phyloP scores from a whole-genome alignment of 2,329 filamentous ascomycete species.

The Leptographium procerum region DNA sequence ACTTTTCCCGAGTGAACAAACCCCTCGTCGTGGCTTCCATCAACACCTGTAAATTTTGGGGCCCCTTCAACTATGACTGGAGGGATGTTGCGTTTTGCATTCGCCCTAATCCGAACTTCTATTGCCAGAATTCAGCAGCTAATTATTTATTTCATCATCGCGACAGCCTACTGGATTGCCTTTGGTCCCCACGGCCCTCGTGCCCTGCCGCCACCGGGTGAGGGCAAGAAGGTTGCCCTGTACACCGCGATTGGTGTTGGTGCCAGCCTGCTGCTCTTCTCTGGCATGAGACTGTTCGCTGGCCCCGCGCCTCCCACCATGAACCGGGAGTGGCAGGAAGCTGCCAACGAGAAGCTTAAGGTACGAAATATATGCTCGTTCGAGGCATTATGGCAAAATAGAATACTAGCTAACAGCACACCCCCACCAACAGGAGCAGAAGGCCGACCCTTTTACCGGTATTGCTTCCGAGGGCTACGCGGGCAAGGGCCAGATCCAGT shows the following conservation, averaged over 20 bases:
- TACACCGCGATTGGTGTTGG: conserved; percentile 60
- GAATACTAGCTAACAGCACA: conserved; percentile 3
- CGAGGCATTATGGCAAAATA: background rate
- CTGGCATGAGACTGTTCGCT: conserved; percentile 58
- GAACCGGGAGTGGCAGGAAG: conserved; percentile 96
- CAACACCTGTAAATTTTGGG: background rate
- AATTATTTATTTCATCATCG: background rate
- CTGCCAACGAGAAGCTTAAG: conserved; percentile 85
- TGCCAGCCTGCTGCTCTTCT: conserved; percentile 61
- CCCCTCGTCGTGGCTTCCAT: background rate
- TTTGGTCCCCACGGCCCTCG: conserved; percentile 95
- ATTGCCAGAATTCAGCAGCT: background rate
- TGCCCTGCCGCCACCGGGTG: conserved; percentile 69
- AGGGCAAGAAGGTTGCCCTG: conserved; percentile 66
- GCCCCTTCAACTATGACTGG: background rate
- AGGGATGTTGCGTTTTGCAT: background rate
- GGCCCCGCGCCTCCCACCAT: conserved; percentile 70
- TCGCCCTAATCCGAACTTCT: background rate
- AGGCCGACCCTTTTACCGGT: conserved; percentile 77
- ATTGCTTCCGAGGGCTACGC: conserved; percentile 67
- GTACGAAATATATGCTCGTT: conserved; percentile 38
- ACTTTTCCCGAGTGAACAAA: background rate
- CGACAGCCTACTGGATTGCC: conserved; percentile 91
- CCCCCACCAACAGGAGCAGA: conserved; percentile 53
- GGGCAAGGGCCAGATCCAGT: conserved; percentile 71